Evolutionary conservation across 768 basidiomycete genomes (phyloP), one percentile per base, ranked within the genome.

Genomic region (Asterophora parasitica): DNA sequence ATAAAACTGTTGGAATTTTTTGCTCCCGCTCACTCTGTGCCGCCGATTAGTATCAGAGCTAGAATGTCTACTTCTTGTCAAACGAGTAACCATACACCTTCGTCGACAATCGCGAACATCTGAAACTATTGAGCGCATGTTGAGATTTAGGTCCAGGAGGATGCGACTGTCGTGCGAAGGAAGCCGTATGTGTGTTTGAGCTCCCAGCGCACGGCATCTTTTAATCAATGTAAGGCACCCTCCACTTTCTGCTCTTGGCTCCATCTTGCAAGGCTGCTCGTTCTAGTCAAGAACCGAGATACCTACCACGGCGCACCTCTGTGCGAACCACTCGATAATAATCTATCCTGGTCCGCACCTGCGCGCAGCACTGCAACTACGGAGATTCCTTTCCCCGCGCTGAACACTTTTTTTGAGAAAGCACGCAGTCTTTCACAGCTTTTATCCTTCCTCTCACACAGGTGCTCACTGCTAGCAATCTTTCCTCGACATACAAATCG

Each of bases 311-410:
- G 12, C n/a, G 15, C 27, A 4, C 13, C 23, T 40, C 26, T 20
- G 15, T 40, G 15, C 10, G 7, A 40, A 27, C 27, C 38, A 12
- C 31, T 7, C 20, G 42, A 47, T 42, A 52, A 33, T 19, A 40
- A 52, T 52, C 46, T 44, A 52, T 34, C 40, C 44, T 42, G 44
- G 45, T 33, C 44, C 31, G 23, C 7, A 11, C 17, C 23, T 28
- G 13, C 27, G n/a, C n/a, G n/a, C n/a, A n/a, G n/a, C n/a, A n/a
- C 10, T 17, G 38, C 17, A 46, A 42, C 36, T 35, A 44, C 46
- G n/a, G 33, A 45, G 40, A 40, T 15, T 34, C 37, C 23, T 27
- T 23, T 42, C 13, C 26, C 26, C 16, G 41, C 35, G 16, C 32
- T 48, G 46, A 40, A 30, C n/a, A 10, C 7, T 13, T 15, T 23